These are phyloP conservation scores for Spirogloea muscicola DNA, from an alignment of 139 green algal species.

Conservation along the genomic window DNA sequence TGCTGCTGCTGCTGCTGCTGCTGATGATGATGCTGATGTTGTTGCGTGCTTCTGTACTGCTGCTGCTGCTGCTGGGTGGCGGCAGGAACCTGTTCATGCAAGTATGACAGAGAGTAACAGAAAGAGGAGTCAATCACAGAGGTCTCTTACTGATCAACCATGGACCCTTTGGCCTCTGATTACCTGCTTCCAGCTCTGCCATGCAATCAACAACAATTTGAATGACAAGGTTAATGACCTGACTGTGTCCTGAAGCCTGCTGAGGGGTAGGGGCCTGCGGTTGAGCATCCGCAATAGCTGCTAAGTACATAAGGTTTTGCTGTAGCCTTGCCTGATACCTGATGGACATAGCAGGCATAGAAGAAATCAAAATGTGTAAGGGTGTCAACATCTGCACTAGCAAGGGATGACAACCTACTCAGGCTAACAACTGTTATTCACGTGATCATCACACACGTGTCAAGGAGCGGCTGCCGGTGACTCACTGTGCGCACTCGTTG, in stretches of 20 bases:
- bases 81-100: conserved; percentile 26
- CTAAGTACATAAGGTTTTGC: conserved; percentile 63
- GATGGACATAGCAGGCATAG: too few relatives aligned
- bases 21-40: too few relatives aligned
- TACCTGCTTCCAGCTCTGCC: too few relatives aligned
- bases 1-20: too few relatives aligned
- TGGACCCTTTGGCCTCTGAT: too few relatives aligned
- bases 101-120: neutral
- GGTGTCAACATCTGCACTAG: neutral
- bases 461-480: neutral
- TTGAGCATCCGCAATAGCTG: conserved; percentile 61
- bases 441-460: too few relatives aligned
- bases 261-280: conserved; percentile 33
- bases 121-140: neutral
- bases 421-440: too few relatives aligned
- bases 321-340: conserved; percentile 55
- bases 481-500: conserved; percentile 52
- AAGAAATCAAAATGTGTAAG: conserved; percentile 4
- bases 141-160: neutral
- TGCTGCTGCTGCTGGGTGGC: too few relatives aligned
- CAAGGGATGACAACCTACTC: too few relatives aligned
- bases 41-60: conserved; percentile 19
- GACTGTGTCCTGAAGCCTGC: neutral
- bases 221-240: too few relatives aligned
- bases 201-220: neutral